Evolutionary conservation across 2,329 filamentous ascomycete species (phyloP).

Genomic region (Penicillium capsulatum): DNA sequence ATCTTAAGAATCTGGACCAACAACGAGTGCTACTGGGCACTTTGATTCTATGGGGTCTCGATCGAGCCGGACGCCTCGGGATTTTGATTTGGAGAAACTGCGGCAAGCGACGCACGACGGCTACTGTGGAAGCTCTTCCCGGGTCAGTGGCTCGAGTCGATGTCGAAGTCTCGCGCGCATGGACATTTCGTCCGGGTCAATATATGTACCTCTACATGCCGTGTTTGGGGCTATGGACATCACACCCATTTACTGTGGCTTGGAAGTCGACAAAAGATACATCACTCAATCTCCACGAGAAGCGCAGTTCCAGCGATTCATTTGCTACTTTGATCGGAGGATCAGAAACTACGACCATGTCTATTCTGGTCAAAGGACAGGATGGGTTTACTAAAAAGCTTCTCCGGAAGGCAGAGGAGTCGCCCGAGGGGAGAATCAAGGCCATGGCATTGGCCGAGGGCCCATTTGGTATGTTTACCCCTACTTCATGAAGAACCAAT

Average conservation of each 20-base stretch:
- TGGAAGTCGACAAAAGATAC: conserved; percentile 31
- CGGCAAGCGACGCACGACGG: conserved; percentile 44
- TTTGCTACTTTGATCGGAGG: conserved; percentile 25
- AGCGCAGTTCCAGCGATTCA: conserved; percentile 30
- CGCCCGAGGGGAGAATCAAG: conserved; percentile 23
- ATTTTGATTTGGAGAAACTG: conserved; percentile 52
- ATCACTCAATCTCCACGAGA: conserved; percentile 16
- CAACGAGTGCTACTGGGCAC: conserved; percentile 31
- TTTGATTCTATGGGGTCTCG: conserved; percentile 33
- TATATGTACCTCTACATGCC: conserved; percentile 58
- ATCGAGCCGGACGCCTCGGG: conserved; percentile 43
- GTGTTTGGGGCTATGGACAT: conserved; percentile 39
- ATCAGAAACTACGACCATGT: conserved; percentile 28
- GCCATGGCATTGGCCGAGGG: conserved; percentile 33
- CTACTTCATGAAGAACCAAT: background rate
- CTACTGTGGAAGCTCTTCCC: conserved; percentile 54
- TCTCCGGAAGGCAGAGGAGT: conserved; percentile 25
- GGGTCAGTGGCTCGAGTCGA: conserved; percentile 51
- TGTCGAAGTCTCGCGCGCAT: conserved; percentile 28
- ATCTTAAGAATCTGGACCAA: conserved; percentile 28
- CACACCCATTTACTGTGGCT: conserved; percentile 42
- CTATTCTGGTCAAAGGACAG: conserved; percentile 32
- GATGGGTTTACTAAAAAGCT: conserved; percentile 34
- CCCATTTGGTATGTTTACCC: conserved; percentile 29
- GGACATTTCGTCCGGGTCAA: conserved; percentile 43